A percentile compares a stretch with the other conserved stretches of the same genome.
These are phyloP conservation scores for Pyricularia pennisetigena DNA, from an alignment of 2,329 filamentous ascomycete genomes.

Conservation along the genomic window DNA sequence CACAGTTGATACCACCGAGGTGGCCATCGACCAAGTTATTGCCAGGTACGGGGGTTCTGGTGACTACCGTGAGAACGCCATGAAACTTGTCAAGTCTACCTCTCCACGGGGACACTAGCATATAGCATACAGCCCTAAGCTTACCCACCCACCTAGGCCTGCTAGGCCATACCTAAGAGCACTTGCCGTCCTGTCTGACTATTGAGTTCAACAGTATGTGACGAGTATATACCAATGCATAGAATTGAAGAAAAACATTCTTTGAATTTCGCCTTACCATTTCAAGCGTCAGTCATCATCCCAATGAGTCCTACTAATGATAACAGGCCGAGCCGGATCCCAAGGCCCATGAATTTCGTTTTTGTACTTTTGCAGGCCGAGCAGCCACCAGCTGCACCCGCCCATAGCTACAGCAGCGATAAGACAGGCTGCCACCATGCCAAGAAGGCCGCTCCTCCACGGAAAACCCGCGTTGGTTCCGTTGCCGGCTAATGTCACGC, in stretches of 20 bases:
- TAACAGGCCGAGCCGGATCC: slow-evolving; percentile 88
- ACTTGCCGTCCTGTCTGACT: not conserved
- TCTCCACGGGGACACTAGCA: slow-evolving; percentile 10
- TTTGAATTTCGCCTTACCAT: not conserved
- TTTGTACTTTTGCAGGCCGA: slow-evolving; percentile 95
- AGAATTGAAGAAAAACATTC: not conserved
- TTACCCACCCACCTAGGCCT: too few species aligned
- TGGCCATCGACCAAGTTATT: slow-evolving; percentile 34
- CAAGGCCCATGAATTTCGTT: slow-evolving; percentile 97
- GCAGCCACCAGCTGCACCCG: slow-evolving; percentile 95
- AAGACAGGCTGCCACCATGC: slow-evolving; percentile 66
- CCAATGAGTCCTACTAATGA: slow-evolving; percentile 57
- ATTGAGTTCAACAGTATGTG: not conserved
- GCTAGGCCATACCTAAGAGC: not conserved
- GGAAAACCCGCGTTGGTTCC: slow-evolving; percentile 23
- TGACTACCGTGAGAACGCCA: slow-evolving; percentile 50
- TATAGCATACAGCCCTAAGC: not conserved
- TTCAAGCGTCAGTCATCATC: slow-evolving; percentile 20
- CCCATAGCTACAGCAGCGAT: slow-evolving; percentile 75
- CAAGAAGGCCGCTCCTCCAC: slow-evolving; percentile 52
- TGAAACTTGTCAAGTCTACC: slow-evolving; percentile 47
- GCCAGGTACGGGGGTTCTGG: slow-evolving; percentile 42
- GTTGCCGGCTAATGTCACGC: slow-evolving; percentile 42
- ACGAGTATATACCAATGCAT: not conserved
- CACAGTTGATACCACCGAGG: slow-evolving; percentile 15